A percentile compares a stretch with the other conserved stretches of the same genome.
phyloP scores from a whole-genome alignment of 2,329 filamentous ascomycete genomes.

The Clonostachys solani region DNA sequence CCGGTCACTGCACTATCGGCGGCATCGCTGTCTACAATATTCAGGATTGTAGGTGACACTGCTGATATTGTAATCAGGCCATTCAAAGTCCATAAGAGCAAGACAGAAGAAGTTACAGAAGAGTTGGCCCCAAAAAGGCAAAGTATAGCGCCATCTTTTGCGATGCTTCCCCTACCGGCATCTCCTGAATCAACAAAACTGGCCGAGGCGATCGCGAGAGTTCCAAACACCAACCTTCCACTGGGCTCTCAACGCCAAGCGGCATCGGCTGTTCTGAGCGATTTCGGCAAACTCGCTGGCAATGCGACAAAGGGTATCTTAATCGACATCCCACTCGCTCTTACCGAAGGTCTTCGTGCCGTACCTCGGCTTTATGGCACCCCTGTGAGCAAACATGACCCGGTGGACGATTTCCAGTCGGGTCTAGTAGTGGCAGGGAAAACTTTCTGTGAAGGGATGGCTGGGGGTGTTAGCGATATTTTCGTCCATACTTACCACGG shows the following conservation, averaged over 20 bases:
- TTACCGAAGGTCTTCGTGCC: slow-evolving; percentile 1
- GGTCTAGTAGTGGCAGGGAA: background rate
- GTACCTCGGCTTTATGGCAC: background rate
- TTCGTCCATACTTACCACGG: background rate
- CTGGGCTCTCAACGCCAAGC: no score
- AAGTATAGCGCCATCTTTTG: no score
- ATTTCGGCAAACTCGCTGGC: background rate
- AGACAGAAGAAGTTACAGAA: no score
- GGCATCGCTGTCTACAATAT: slow-evolving; percentile 4
- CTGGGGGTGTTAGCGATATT: background rate
- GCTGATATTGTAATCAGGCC: background rate
- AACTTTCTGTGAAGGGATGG: background rate
- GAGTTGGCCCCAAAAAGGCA: no score
- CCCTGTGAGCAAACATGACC: background rate
- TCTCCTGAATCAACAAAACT: no score
- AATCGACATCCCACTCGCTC: slow-evolving; percentile 1
- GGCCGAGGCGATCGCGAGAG: no score
- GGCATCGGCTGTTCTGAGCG: background rate
- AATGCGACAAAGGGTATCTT: background rate
- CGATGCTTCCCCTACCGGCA: no score
- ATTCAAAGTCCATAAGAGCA: no score
- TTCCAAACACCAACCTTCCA: no score
- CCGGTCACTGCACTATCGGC: slow-evolving; percentile 17
- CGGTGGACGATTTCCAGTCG: background rate
- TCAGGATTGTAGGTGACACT: background rate